A percentile compares a stretch with the other conserved stretches of the same genome.
Evolutionary conservation across 2,329 filamentous ascomycete genomes (phyloP).

Genomic region (Aspergillus piperis): DNA sequence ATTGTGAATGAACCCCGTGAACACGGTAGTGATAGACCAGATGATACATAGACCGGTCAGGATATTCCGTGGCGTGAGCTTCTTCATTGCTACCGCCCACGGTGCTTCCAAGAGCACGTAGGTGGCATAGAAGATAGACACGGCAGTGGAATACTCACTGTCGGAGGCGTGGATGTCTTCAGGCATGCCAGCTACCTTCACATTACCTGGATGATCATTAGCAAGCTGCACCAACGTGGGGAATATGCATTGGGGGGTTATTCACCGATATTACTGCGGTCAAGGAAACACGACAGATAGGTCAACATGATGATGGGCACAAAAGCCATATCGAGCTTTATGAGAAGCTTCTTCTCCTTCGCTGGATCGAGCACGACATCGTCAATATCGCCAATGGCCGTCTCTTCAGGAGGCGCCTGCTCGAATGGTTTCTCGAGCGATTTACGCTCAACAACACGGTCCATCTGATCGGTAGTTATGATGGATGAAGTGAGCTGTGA

Average conservation of each 20-base stretch:
- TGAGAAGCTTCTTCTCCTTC: slow-evolving; percentile 50
- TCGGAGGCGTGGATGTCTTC: slow-evolving; percentile 46
- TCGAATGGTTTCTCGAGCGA: slow-evolving; percentile 15
- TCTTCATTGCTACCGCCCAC: slow-evolving; percentile 52
- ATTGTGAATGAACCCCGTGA: slow-evolving; percentile 50
- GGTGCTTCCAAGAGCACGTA: slow-evolving; percentile 55
- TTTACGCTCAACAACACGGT: slow-evolving; percentile 14
- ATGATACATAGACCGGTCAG: slow-evolving; percentile 44
- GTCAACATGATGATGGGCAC: slow-evolving; percentile 58
- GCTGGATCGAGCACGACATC: slow-evolving; percentile 44
- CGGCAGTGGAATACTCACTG: slow-evolving; percentile 50
- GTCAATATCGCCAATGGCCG: slow-evolving; percentile 19
- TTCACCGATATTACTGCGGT: slow-evolving; percentile 55
- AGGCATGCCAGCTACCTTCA: slow-evolving; percentile 50
- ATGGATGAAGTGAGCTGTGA: background rate
- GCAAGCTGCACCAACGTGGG: background rate
- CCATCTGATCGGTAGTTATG: slow-evolving; percentile 1
- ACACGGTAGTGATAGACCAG: slow-evolving; percentile 54
- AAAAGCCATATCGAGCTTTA: slow-evolving; percentile 52
- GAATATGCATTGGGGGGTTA: background rate
- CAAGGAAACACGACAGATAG: slow-evolving; percentile 58
- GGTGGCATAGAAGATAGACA: slow-evolving; percentile 56
- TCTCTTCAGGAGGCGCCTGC: slow-evolving; percentile 8
- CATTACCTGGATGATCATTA: slow-evolving; percentile 42
- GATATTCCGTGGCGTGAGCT: slow-evolving; percentile 46